These are phyloP conservation scores for Phytophthora fragariaefolia DNA, from an alignment of 352 stramenopile species.

Conservation along the genomic window DNA sequence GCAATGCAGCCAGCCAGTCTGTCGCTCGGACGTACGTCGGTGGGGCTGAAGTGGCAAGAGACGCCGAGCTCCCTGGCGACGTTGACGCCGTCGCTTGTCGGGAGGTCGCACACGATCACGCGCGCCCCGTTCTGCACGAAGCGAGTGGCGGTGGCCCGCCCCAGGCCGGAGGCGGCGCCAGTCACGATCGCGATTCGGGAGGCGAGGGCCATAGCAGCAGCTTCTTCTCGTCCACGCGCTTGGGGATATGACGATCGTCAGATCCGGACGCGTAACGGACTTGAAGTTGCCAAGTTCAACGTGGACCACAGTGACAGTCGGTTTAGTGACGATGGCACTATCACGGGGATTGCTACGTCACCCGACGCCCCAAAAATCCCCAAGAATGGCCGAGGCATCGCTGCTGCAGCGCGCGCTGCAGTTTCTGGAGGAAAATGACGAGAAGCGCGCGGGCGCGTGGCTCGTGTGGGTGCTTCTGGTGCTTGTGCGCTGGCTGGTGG, in stretches of 20 bases:
- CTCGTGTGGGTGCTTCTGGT: constrained; percentile 68
- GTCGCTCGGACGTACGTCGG: constrained; percentile 51
- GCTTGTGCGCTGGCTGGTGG: constrained; percentile 78
- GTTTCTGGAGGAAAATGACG: constrained; percentile 62
- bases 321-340: constrained; percentile 29
- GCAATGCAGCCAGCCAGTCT: not conserved
- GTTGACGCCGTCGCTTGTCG: constrained; percentile 76
- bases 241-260: not conserved
- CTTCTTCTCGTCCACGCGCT: not conserved
- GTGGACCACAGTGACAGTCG: constrained; percentile 5
- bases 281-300: constrained; percentile 34
- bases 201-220: constrained; percentile 56
- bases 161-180: constrained; percentile 94
- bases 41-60: constrained; percentile 85
- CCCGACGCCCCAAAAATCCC: constrained; percentile 15
- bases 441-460: constrained; percentile 48
- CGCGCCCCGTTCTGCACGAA: constrained; percentile 90
- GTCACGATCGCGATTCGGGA: constrained; percentile 91
- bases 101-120: constrained; percentile 94
- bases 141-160: constrained; percentile 90
- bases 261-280: not conserved
- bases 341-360: constrained; percentile 25
- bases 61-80: constrained; percentile 79
- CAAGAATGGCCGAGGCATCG: constrained; percentile 17
- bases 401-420: constrained; percentile 53